Evolutionary conservation across 2,329 filamentous ascomycete species (phyloP).

Genomic region (Colletotrichum chrysophilum): DNA sequence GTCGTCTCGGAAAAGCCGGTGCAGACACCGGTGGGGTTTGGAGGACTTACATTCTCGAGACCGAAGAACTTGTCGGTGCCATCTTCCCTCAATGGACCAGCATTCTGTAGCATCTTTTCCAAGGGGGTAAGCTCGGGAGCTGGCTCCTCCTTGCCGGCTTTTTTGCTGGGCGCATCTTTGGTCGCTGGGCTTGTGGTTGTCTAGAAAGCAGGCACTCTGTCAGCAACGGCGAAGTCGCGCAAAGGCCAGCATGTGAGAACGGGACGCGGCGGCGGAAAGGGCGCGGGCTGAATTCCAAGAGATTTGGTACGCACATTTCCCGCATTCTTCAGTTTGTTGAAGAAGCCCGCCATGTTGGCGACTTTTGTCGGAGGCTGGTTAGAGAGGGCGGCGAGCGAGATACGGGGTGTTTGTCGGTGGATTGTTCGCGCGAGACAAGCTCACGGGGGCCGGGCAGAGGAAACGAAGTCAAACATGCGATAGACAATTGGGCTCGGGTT

Average conservation of each 20-base stretch:
- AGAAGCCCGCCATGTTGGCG: conserved; percentile 59
- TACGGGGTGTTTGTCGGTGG: conserved; percentile 2
- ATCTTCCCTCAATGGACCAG: conserved; percentile 81
- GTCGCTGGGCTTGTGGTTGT: conserved; percentile 44
- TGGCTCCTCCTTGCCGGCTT: conserved; percentile 65
- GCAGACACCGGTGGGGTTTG: conserved; percentile 4
- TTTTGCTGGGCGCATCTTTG: conserved; percentile 56
- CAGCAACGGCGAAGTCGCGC: conserved; percentile 23
- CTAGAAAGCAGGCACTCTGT: conserved; percentile 38
- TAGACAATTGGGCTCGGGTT: conserved; percentile 5
- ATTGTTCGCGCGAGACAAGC: conserved; percentile 38
- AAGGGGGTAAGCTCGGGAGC: conserved; percentile 65
- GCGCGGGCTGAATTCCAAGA: not conserved
- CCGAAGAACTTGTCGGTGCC: conserved; percentile 99
- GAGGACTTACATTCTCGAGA: conserved; percentile 85
- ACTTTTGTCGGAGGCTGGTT: conserved; percentile 3
- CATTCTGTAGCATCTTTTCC: conserved; percentile 79
- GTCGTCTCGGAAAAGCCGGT: conserved; percentile 11
- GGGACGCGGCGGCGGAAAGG: not conserved
- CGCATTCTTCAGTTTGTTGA: conserved; percentile 63
- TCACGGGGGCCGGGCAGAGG: conserved; percentile 26
- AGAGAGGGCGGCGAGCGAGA: not conserved
- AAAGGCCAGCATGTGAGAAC: not conserved
- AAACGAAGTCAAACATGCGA: conserved; percentile 8
- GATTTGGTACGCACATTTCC: conserved; percentile 52